Evolutionary conservation across 2,329 filamentous ascomycete species (phyloP).

Genomic region (Pseudohalonectria lignicola): DNA sequence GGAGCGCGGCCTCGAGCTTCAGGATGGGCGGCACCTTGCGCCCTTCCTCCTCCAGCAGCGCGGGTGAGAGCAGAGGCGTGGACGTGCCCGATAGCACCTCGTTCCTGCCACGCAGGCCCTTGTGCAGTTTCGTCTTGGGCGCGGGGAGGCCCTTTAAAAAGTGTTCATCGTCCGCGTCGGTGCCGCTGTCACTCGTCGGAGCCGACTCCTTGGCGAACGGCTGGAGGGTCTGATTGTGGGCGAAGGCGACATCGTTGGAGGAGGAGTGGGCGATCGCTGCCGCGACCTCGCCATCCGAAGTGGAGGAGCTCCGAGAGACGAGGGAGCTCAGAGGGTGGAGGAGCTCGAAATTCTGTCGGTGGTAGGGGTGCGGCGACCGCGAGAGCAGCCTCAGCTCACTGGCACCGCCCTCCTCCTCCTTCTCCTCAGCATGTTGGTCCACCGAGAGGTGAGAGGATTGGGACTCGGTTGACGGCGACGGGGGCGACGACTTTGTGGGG

Average conservation of each 20-base stretch:
- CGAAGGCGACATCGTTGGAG: conserved; percentile 10
- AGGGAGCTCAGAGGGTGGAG: conserved; percentile 35
- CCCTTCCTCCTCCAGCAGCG: conserved; percentile 29
- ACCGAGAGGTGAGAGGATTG: too few species aligned
- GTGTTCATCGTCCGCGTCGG: conserved; percentile 90
- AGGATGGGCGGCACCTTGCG: conserved; percentile 2
- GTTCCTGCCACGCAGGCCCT: conserved; percentile 59
- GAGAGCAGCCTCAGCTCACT: conserved; percentile 36
- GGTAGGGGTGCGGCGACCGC: conserved; percentile 59
- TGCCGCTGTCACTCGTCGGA: conserved; percentile 76
- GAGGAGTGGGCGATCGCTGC: conserved; percentile 3
- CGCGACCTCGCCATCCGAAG: background rate
- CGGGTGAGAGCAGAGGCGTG: conserved; percentile 42
- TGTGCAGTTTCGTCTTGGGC: conserved; percentile 60
- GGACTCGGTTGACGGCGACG: too few species aligned
- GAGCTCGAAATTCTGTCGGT: conserved; percentile 45
- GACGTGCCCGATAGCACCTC: conserved; percentile 42
- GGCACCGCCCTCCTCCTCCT: background rate
- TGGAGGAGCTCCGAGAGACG: conserved; percentile 10
- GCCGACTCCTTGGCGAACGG: conserved; percentile 38
- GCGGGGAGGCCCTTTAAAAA: conserved; percentile 78
- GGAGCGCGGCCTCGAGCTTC: conserved; percentile 11
- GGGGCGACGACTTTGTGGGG: too few species aligned
- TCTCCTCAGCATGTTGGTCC: too few species aligned
- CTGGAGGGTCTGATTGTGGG: too few species aligned